Percentiles rank a stretch among this genome's conserved stretches.
These are phyloP conservation scores for Gracilariopsis chorda DNA, from an alignment of 23 red algal genomes.

Conservation along the genomic window DNA sequence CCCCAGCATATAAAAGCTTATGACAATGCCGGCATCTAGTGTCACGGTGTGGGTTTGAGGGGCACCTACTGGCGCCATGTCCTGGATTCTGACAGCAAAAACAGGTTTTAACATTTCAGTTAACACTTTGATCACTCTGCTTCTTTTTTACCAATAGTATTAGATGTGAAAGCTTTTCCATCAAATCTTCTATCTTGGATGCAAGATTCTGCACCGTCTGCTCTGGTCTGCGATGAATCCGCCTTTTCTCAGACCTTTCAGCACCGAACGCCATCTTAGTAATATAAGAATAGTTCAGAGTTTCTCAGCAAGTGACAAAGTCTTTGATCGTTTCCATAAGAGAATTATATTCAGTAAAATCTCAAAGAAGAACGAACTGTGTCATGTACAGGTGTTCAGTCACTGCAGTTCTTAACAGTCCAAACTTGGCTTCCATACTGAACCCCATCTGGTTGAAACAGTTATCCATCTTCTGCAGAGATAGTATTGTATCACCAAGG, in stretches of 20 bases:
- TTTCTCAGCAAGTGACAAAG: neutral
- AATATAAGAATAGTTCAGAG: neutral
- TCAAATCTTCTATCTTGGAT: neutral
- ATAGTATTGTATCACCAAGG: no score
- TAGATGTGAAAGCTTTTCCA: neutral
- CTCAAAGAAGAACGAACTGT: neutral
- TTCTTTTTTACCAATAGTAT: neutral
- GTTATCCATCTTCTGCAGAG: no score
- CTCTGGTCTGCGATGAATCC: neutral
- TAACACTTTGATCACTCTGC: neutral
- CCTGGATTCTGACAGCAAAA: neutral
- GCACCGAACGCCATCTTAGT: neutral
- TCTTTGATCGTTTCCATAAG: neutral
- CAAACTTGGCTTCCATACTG: neutral
- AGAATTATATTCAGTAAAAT: neutral
- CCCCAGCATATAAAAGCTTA: neutral
- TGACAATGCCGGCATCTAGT: neutral
- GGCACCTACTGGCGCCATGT: neutral
- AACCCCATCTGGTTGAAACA: neutral
- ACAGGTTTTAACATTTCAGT: neutral
- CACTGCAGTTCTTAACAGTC: neutral
- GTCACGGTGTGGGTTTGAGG: neutral
- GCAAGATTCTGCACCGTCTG: neutral
- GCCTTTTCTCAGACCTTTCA: neutral
- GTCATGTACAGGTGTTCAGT: neutral